Evolutionary conservation across 768 basidiomycete genomes (phyloP).

Genomic region (Exsudoporus frostii): DNA sequence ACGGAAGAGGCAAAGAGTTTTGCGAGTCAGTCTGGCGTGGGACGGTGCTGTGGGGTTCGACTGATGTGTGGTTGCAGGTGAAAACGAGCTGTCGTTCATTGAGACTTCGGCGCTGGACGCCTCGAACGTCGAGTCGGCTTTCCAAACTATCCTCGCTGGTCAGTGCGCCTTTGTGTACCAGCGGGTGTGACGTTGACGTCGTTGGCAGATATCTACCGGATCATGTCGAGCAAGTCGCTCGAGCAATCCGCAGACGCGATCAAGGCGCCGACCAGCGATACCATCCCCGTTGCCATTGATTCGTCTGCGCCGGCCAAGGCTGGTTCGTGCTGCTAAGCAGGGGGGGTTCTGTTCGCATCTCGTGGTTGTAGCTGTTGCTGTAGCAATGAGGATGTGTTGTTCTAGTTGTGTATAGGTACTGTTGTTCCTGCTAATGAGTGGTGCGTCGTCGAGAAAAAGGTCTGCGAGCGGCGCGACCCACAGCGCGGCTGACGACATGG

Average conservation of each 20-base stretch:
- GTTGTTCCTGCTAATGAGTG: slow-evolving; percentile 26
- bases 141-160: slow-evolving; percentile 96
- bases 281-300: slow-evolving; percentile 77
- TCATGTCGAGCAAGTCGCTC: slow-evolving; percentile 93
- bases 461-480: slow-evolving; percentile 73
- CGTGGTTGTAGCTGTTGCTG: not conserved
- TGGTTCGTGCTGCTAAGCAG: slow-evolving; percentile 62
- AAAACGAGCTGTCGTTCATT: slow-evolving; percentile 91
- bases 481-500: slow-evolving; percentile 81
- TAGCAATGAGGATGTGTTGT: slow-evolving; percentile 7
- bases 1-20: slow-evolving; percentile 97
- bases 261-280: slow-evolving; percentile 78
- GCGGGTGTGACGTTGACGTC: slow-evolving; percentile 1
- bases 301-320: slow-evolving; percentile 49
- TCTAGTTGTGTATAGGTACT: slow-evolving; percentile 25
- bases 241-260: slow-evolving; percentile 78
- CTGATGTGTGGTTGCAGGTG: slow-evolving; percentile 46
- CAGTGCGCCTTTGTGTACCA: slow-evolving; percentile 20
- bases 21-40: slow-evolving; percentile 54
- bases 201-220: slow-evolving; percentile 87
- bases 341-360: not conserved
- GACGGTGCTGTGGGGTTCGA: not conserved
- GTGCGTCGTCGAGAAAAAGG: slow-evolving; percentile 43
- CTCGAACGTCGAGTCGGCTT: slow-evolving; percentile 95
- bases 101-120: slow-evolving; percentile 99